phyloP scores from a whole-genome alignment of 306 rosid genomes.

The Prinsepia uniflora region DNA sequence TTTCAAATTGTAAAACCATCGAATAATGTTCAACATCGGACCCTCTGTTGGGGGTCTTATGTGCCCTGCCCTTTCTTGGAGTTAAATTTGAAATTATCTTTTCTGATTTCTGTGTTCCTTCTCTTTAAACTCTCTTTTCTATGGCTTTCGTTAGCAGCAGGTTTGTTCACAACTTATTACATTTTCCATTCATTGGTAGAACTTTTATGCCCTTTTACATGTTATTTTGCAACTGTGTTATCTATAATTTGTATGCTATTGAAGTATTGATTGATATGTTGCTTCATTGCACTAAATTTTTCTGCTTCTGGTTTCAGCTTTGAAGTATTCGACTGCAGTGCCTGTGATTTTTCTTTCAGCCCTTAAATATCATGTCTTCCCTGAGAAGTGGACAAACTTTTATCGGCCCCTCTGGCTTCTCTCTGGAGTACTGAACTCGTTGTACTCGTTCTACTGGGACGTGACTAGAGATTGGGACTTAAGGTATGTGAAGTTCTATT shows the following conservation, averaged over 20 bases:
- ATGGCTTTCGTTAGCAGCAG: not conserved
- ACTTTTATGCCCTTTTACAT: not conserved
- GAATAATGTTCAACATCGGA: not conserved
- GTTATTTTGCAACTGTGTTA: not conserved
- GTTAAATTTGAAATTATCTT: not conserved
- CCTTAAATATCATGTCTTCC: constrained; percentile 84
- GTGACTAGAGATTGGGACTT: constrained; percentile 97
- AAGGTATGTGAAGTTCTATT: constrained; percentile 48
- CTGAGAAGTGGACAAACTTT: constrained; percentile 75
- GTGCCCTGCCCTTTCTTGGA: not conserved
- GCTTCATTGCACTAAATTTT: constrained; percentile 21
- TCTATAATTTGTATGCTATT: not conserved
- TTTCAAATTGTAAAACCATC: not conserved
- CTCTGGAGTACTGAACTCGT: constrained; percentile 78
- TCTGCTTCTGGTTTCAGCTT: constrained; percentile 69
- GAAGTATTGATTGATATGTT: constrained; percentile 8
- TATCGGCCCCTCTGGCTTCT: constrained; percentile 98
- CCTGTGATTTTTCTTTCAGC: constrained; percentile 95
- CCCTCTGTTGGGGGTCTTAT: not conserved
- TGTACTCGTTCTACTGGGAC: constrained; percentile 98
- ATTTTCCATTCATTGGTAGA: not conserved
- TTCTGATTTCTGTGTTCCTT: not conserved
- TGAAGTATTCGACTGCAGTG: constrained; percentile 90
- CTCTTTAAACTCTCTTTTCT: not conserved
- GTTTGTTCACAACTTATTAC: not conserved